Evolutionary conservation across 208 protist genomes (phyloP).

Genomic region (Acanthamoeba lenticulata): DNA sequence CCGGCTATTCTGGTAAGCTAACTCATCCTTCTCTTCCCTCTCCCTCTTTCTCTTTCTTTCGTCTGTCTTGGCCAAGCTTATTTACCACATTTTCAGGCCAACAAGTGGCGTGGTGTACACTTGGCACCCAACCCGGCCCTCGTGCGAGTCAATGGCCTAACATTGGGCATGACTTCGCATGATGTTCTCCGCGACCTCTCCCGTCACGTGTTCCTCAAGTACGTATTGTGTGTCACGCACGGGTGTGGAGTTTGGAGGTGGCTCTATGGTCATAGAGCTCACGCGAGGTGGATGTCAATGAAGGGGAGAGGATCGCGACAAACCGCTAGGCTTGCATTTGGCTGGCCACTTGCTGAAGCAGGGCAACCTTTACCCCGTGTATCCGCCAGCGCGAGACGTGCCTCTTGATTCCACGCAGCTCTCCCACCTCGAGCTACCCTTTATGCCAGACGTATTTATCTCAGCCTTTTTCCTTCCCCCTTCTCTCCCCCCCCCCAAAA

Average conservation of each 20-base stretch:
- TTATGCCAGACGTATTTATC: not conserved
- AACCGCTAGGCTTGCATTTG: not conserved
- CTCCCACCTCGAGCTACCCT: not conserved
- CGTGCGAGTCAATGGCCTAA: not conserved
- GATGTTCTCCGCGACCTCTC: not conserved
- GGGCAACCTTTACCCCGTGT: not conserved
- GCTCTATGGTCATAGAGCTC: not conserved
- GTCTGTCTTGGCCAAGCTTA: not conserved
- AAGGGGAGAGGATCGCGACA: not conserved
- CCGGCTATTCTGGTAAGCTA: not conserved
- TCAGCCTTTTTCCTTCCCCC: not conserved
- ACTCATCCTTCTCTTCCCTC: not conserved
- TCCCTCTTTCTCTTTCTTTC: not conserved
- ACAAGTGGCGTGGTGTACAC: not conserved
- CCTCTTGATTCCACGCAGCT: not conserved
- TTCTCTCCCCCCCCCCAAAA: not conserved
- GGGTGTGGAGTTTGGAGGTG: not conserved
- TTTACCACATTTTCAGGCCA: not conserved
- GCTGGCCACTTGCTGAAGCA: not conserved
- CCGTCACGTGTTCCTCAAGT: not conserved
- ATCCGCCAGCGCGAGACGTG: not conserved
- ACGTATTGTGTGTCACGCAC: not conserved
- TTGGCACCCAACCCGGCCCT: not conserved
- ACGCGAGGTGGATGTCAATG: not conserved
- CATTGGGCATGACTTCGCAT: not conserved